These are phyloP conservation scores for Yarrowia divulgata DNA, from an alignment of 805 yeast genomes.

Conservation along the genomic window DNA sequence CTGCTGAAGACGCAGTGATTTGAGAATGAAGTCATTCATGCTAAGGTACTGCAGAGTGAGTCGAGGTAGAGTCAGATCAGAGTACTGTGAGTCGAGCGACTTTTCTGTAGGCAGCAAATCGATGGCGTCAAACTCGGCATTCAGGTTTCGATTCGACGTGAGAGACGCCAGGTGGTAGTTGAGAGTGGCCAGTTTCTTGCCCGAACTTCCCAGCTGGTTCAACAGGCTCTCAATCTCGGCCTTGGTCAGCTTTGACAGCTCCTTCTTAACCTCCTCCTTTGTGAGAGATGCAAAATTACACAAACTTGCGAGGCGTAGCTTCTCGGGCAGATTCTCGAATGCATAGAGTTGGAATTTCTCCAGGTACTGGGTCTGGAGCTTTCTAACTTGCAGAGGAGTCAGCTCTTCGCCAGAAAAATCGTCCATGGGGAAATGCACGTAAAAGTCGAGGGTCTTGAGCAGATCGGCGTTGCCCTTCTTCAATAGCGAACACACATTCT, in stretches of 20 bases:
- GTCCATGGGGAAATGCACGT: conserved; percentile 54
- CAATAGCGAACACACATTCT: conserved; percentile 45
- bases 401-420: conserved; percentile 52
- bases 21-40: conserved; percentile 47
- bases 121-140: conserved; percentile 23
- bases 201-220: conserved; percentile 20
- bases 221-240: conserved; percentile 18
- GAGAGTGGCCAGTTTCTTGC: conserved; percentile 12
- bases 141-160: conserved; percentile 17
- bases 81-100: conserved; percentile 38
- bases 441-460: conserved; percentile 45
- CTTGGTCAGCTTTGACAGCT: conserved; percentile 13
- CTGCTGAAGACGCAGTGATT: conserved; percentile 44
- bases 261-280: conserved; percentile 42
- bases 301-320: conserved; percentile 1
- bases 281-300: conserved; percentile 42
- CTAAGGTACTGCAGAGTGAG: conserved; percentile 48
- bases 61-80: conserved; percentile 43
- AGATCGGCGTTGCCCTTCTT: conserved; percentile 12
- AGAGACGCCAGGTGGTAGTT: conserved; percentile 22
- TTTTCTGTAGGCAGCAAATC: conserved; percentile 39
- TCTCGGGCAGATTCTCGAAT: conserved; percentile 8
- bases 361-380: conserved; percentile 9
- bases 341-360: conserved; percentile 33
- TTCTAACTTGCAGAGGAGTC: conserved; percentile 20